Base-by-base conservation (phyloP, 176 grass and related monocot genomes). In the Microstegium vimineum region DNA sequence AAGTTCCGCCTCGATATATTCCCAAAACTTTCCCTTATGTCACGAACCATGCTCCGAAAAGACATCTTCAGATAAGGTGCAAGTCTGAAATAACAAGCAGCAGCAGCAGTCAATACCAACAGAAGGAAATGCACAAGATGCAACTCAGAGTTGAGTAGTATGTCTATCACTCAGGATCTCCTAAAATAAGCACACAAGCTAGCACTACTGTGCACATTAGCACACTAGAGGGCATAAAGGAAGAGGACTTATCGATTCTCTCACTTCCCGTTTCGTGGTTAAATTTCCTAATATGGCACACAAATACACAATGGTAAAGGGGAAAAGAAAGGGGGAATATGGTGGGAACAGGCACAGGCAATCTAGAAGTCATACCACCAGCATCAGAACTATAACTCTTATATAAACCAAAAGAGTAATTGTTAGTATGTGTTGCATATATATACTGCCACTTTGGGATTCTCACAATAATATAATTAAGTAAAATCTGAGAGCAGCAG, bases 21-120 rank as follows among this genome's bases (percentile, higher is more conserved):
- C 47, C 89, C 94, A 69, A 97, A 84, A 79, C 86, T 89, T 62
- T 89, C 94, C 76, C 79, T 85, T 59, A 97, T 56, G 80, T 91
- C 94, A 56, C 78, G 90, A 43, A 97, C 43, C 79, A 93, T 91
- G 75, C 81, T 97, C 23, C 74, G 91, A 16, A 93, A 89, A 43
- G 91, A 86, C 94, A 97, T 97, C 69, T 81, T 56, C 38, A 73
- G 43, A 65, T 64, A 63, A 25, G 15, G 62, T 46, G 43, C 60
- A 6, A 65, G 62, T 46, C 65, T 36, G 27, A 82, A 79, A 71
- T 62, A 79, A 85, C 26, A 64, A 45, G 64, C 8, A 3, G 10
- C 25, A 3, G 10, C 25, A 17, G 54, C 51, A 37, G 45, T n/a
- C 4, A 33, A 77, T 40, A 67, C 27, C 15, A n/a, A 54, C 64